Base-by-base conservation (phyloP, 345 rosid genomes). In the Moricandia arvensis region DNA sequence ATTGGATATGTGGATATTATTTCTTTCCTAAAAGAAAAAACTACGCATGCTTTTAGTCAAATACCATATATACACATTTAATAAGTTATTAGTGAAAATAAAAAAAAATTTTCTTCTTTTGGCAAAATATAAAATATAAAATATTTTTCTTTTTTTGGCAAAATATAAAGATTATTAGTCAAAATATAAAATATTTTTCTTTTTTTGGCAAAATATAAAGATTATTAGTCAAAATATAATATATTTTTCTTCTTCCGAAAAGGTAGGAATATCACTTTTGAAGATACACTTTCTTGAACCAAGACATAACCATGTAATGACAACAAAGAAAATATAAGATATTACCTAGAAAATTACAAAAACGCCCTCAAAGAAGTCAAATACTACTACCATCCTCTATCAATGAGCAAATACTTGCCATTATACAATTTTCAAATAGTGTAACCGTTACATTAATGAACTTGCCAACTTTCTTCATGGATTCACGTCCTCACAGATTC, bases 401-500 rank as follows among this genome's bases (percentile, higher is more conserved):
- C n/a, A n/a, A n/a, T n/a, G n/a, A n/a, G n/a, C 8, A 21, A 21
- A 21, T 21, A 21, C 24, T 21, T 21, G 24, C 24, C 24, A 21
- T 0, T 21, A 21, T 9, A 31, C 59, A 16, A 58, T 13, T 31
- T 47, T 59, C 49, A 18, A 66, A 29, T 1, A 1, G 37, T 66
- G 37, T 75, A 45, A 58, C 49, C 35, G 59, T 75, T 33, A 43
- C 60, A 63, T 27, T 53, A 53, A 54, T 63, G 1, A 11, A 8
- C 21, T 54, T 66, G 8, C 60, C 2, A 54, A 43, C 27, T 18
- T 7, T 75, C 21, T 15, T 33, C 68, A 67, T 75, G 73, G 72
- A 7, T 21, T 66, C 38, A 8, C 47, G 27, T 21, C 29, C 13
- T 24, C 17, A 43, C 62, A 33, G 41, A 69, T 63, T 63, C 45